These are phyloP conservation scores for Vanderwaltozyma yarrowii DNA, from an alignment of 805 yeast genomes.

Conservation along the genomic window DNA sequence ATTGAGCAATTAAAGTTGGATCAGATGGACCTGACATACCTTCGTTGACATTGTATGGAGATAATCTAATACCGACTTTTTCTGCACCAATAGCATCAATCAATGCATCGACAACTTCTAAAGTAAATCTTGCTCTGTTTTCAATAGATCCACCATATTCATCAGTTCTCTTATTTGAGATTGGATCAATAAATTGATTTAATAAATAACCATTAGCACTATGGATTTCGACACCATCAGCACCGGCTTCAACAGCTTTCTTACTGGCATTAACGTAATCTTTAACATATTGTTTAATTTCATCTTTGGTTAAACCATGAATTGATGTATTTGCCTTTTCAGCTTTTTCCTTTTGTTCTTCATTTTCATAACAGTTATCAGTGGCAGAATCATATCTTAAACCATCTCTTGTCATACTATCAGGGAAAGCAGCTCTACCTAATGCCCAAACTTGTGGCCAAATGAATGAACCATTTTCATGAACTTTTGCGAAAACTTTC, in stretches of 20 bases:
- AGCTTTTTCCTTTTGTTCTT: slow-evolving; percentile 28
- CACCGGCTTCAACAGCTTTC: slow-evolving; percentile 26
- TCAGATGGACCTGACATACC: slow-evolving; percentile 28
- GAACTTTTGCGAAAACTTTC: slow-evolving; percentile 38
- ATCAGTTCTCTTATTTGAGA: slow-evolving; percentile 37
- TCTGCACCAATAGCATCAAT: slow-evolving; percentile 42
- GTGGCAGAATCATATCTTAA: slow-evolving; percentile 32
- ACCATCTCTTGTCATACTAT: slow-evolving; percentile 27
- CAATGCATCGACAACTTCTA: slow-evolving; percentile 42
- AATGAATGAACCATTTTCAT: slow-evolving; percentile 36
- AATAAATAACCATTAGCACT: slow-evolving; percentile 56
- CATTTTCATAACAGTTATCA: slow-evolving; percentile 26
- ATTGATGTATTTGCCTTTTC: slow-evolving; percentile 20
- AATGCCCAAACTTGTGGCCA: slow-evolving; percentile 45
- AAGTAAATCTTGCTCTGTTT: slow-evolving; percentile 35
- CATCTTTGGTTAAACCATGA: slow-evolving; percentile 24
- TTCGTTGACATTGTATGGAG: slow-evolving; percentile 36
- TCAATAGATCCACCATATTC: slow-evolving; percentile 46
- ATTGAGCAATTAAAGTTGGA: slow-evolving; percentile 29
- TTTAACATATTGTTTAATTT: slow-evolving; percentile 32
- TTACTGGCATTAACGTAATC: slow-evolving; percentile 39
- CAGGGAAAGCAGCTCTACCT: slow-evolving; percentile 34
- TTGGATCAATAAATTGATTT: slow-evolving; percentile 42
- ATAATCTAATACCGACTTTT: slow-evolving; percentile 38
- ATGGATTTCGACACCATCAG: slow-evolving; percentile 59